These are phyloP conservation scores for Candida odintsovae DNA, from an alignment of 805 yeast species.

Conservation along the genomic window DNA sequence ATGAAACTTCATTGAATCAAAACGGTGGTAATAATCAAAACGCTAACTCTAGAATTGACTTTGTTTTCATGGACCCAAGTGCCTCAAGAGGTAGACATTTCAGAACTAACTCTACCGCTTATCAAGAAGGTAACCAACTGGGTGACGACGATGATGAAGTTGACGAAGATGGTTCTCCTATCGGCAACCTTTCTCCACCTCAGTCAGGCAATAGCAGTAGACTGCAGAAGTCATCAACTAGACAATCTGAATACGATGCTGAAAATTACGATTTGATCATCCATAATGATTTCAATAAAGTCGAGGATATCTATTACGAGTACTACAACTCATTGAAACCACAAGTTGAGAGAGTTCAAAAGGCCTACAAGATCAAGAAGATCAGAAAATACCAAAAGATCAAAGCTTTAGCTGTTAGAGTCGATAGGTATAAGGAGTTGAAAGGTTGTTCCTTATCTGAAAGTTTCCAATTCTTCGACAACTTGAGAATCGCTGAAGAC, in stretches of 20 bases:
- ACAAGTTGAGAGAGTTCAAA: slow-evolving; percentile 30
- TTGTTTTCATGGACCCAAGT: slow-evolving; percentile 26
- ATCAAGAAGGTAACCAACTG: slow-evolving; percentile 9
- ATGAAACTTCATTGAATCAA: slow-evolving; percentile 16
- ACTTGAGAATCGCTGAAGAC: slow-evolving; percentile 25
- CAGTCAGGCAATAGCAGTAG: slow-evolving; percentile 10
- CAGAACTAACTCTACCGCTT: slow-evolving; percentile 16
- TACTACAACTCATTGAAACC: slow-evolving; percentile 26
- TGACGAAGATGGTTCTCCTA: slow-evolving; percentile 13
- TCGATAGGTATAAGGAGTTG: slow-evolving; percentile 26
- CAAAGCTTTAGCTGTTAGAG: slow-evolving; percentile 30
- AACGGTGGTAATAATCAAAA: slow-evolving; percentile 2
- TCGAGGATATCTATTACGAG: slow-evolving; percentile 28
- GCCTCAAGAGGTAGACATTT: slow-evolving; percentile 19
- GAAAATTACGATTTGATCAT: slow-evolving; percentile 27
- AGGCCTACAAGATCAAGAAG: slow-evolving; percentile 29
- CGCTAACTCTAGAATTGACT: slow-evolving; percentile 22
- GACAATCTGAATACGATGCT: slow-evolving; percentile 22
- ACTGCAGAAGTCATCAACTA: slow-evolving; percentile 18
- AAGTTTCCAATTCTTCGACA: slow-evolving; percentile 27
- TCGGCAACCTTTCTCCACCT: slow-evolving; percentile 16
- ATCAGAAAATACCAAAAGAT: slow-evolving; percentile 33
- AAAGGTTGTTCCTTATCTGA: slow-evolving; percentile 23
- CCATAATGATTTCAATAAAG: slow-evolving; percentile 26
- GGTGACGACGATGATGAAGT: slow-evolving; percentile 11